Evolutionary conservation across 345 rosid genomes (phyloP).

Genomic region (Durio zibethinus): DNA sequence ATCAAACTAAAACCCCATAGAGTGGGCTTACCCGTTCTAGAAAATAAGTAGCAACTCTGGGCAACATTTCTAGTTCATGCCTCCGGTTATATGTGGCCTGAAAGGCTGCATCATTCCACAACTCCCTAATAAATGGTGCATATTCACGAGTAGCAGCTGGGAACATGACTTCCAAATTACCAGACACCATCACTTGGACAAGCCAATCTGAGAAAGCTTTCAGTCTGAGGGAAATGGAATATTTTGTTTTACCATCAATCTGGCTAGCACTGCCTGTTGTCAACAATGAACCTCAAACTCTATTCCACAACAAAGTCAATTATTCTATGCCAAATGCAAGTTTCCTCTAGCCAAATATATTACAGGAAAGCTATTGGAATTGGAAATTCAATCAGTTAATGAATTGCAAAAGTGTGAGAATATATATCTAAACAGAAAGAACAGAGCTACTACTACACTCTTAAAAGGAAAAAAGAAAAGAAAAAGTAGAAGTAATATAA

Average conservation of each 20-base stretch:
- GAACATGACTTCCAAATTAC: conserved; percentile 64
- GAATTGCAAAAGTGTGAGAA: not conserved
- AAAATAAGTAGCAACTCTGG: conserved; percentile 74
- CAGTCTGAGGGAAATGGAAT: conserved; percentile 49
- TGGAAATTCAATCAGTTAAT: not conserved
- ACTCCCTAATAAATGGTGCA: conserved; percentile 58
- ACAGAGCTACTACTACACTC: not conserved
- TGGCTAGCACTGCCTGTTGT: conserved; percentile 31
- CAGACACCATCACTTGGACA: conserved; percentile 55
- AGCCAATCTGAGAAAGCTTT: conserved; percentile 77
- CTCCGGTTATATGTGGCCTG: conserved; percentile 78
- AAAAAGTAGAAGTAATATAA: not conserved
- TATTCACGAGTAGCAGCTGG: conserved; percentile 60
- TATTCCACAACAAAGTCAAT: not conserved
- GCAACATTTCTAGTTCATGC: conserved; percentile 60
- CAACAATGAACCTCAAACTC: conserved; percentile 6
- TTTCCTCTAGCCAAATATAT: not conserved
- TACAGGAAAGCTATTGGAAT: not conserved
- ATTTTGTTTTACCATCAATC: conserved; percentile 32
- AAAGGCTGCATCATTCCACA: conserved; percentile 72
- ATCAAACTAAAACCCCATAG: conserved; percentile 6
- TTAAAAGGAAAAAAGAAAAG: not conserved
- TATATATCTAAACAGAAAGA: not conserved
- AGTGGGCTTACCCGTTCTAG: conserved; percentile 60
- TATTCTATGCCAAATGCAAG: not conserved